Conservation (phyloP, 192 early-diverging fungal species). For the Anaeromyces robustus region DNA sequence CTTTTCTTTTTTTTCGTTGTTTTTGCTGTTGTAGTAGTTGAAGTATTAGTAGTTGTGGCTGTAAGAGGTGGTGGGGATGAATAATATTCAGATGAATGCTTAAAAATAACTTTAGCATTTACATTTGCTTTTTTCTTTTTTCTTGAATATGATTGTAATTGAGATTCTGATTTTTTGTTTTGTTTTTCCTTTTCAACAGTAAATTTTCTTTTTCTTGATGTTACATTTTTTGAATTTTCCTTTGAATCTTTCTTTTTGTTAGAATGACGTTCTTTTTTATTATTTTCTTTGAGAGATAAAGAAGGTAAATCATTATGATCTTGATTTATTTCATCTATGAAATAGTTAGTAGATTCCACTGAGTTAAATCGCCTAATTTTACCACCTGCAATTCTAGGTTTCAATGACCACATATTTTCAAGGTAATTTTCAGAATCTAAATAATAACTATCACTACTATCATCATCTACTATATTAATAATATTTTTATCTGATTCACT, state of each 20-base stretch:
- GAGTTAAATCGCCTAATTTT: background rate
- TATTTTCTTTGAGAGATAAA: no score
- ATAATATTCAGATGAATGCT: no score
- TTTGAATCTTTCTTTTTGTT: background rate
- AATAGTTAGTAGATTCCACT: background rate
- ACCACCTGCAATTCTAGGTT: background rate
- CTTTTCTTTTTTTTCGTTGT: no score
- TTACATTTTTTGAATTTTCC: background rate
- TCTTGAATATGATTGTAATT: background rate
- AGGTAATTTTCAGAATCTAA: background rate
- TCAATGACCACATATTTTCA: background rate
- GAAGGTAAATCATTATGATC: no score
- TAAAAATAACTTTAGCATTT: no score
- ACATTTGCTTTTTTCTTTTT: background rate
- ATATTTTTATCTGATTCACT: background rate
- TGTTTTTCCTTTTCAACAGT: background rate
- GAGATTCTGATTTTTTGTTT: background rate
- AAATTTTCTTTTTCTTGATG: background rate
- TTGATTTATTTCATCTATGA: no score
- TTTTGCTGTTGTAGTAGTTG: no score
- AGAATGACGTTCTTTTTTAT: background rate
- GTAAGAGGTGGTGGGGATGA: background rate
- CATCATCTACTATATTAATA: background rate
- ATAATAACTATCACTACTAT: background rate
- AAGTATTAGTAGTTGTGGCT: no score